A percentile compares a stretch with the other conserved stretches of the same genome.
Evolutionary conservation across 768 basidiomycete species (phyloP).

Genomic region (Austroboletus festivus): DNA sequence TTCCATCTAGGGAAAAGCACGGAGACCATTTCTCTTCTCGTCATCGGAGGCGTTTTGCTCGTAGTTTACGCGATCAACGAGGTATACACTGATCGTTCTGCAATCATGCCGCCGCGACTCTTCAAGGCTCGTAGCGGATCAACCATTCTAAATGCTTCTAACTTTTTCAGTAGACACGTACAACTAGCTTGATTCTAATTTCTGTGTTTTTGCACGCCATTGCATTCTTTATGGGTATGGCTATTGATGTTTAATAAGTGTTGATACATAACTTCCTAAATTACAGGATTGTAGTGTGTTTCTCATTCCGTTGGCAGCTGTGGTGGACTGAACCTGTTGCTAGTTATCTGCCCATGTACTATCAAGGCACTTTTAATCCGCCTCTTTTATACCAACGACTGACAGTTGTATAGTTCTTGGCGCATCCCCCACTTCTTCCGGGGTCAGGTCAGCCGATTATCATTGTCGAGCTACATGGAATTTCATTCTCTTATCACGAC

Average conservation of each 20-base stretch:
- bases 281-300: constrained; percentile 27
- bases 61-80: constrained; percentile 31
- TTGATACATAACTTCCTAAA: not conserved
- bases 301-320: not conserved
- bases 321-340: constrained; percentile 8
- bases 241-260: not conserved
- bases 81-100: constrained; percentile 25
- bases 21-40: constrained; percentile 33
- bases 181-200: constrained; percentile 33
- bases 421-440: constrained; percentile 32
- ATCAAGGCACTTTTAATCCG: constrained; percentile 26
- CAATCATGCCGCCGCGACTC: constrained; percentile 39
- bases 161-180: constrained; percentile 32
- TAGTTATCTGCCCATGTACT: constrained; percentile 41
- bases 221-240: constrained; percentile 32
- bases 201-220: constrained; percentile 35
- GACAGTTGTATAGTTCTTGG: constrained; percentile 29
- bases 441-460: constrained; percentile 26
- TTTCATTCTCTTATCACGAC: not conserved
- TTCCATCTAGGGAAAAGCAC: constrained; percentile 21
- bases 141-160: constrained; percentile 2
- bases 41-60: constrained; percentile 29
- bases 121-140: constrained; percentile 28
- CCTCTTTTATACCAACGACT: not conserved
- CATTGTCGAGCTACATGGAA: no score